Percentiles rank a stretch among this genome's conserved stretches.
phyloP scores from a whole-genome alignment of 2,329 filamentous ascomycete genomes.

The Chaetoscypha palmicola region DNA sequence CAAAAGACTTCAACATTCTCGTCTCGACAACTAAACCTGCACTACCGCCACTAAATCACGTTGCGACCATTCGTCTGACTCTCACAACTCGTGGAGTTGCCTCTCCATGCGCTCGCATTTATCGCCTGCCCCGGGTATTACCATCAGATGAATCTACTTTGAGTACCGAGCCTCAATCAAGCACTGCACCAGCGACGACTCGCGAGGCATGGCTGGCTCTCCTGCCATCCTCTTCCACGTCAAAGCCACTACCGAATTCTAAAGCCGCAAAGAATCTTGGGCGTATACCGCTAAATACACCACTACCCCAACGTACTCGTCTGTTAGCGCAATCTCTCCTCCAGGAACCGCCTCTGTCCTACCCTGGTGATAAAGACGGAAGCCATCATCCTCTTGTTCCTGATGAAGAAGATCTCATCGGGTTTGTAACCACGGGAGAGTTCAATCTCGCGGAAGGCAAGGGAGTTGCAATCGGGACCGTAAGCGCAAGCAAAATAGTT shows the following conservation, averaged over 20 bases:
- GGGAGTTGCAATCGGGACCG: slow-evolving; percentile 66
- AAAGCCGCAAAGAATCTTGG: slow-evolving; percentile 15
- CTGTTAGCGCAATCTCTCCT: slow-evolving; percentile 44
- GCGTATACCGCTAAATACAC: slow-evolving; percentile 27
- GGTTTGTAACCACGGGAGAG: slow-evolving; percentile 83
- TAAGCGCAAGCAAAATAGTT: slow-evolving; percentile 54
- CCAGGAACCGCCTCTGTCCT: slow-evolving; percentile 35
- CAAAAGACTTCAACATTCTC: slow-evolving; percentile 18
- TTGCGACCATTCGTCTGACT: slow-evolving; percentile 59
- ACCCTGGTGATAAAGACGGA: slow-evolving; percentile 29
- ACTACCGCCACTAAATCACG: slow-evolving; percentile 32
- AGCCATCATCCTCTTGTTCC: slow-evolving; percentile 62
- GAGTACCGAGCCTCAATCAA: slow-evolving; percentile 30
- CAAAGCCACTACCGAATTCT: slow-evolving; percentile 22
- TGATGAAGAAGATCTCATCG: slow-evolving; percentile 67
- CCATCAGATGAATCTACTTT: slow-evolving; percentile 14
- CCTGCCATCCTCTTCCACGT: slow-evolving; percentile 28
- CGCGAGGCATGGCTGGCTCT: slow-evolving; percentile 66
- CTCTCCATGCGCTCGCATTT: slow-evolving; percentile 69
- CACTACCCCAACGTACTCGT: slow-evolving; percentile 30
- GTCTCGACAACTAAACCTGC: slow-evolving; percentile 20
- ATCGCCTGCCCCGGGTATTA: slow-evolving; percentile 60
- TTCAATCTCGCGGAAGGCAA: slow-evolving; percentile 72
- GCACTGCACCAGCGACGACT: slow-evolving; percentile 35
- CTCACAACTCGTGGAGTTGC: slow-evolving; percentile 66